phyloP scores from a whole-genome alignment of 345 rosid species.

The Syzygium aromaticum region DNA sequence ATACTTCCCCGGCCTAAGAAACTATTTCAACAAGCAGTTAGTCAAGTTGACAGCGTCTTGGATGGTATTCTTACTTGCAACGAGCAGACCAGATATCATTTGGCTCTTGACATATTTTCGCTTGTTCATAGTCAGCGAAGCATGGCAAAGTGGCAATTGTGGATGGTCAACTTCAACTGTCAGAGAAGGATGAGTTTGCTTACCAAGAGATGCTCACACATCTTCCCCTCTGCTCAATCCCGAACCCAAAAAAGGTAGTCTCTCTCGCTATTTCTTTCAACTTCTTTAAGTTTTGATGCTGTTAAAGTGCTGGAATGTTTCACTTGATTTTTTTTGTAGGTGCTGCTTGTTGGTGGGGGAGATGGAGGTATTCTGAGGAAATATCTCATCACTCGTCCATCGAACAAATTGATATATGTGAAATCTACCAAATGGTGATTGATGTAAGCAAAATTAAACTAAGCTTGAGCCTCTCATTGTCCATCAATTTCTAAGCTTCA shows the following conservation, averaged over 20 bases:
- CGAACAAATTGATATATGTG: conserved; percentile 29
- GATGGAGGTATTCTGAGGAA: conserved; percentile 42
- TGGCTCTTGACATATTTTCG: background rate
- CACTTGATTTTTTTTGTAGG: conserved; percentile 1
- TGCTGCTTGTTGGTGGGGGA: conserved; percentile 43
- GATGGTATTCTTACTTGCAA: too few species aligned
- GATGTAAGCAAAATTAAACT: conserved; percentile 17
- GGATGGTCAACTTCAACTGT: conserved; percentile 38
- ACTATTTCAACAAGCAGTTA: background rate
- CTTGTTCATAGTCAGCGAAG: conserved; percentile 22
- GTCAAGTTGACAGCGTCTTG: background rate
- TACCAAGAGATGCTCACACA: conserved; percentile 47
- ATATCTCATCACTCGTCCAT: conserved; percentile 28
- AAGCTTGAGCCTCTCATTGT: background rate
- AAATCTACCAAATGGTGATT: conserved; percentile 37
- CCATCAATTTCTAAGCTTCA: background rate
- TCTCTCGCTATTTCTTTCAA: background rate
- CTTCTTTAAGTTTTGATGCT: background rate
- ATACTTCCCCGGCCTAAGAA: too few species aligned
- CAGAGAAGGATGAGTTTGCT: conserved; percentile 41
- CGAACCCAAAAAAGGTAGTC: conserved; percentile 28
- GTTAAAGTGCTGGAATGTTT: background rate
- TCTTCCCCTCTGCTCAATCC: conserved; percentile 40
- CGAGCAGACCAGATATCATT: background rate
- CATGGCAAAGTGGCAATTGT: conserved; percentile 39